Evolutionary conservation across 257 asterid genomes (phyloP), one percentile per base, ranked within the genome.

Genomic region (Gentiana straminea): DNA sequence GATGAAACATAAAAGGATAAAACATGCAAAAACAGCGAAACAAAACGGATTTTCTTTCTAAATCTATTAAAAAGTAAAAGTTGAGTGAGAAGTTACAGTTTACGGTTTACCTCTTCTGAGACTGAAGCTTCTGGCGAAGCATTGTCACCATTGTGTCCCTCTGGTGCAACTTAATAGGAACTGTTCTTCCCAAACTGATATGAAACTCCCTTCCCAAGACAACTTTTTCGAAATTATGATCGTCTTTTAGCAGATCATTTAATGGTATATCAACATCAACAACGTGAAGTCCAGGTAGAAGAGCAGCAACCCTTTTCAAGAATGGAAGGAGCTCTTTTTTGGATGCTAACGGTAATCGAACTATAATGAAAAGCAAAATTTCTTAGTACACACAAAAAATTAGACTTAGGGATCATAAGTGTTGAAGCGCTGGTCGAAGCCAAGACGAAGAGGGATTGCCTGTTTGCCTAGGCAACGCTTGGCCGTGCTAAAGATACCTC

Each of bases 101-200:
- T n/a, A n/a, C n/a, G n/a, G n/a, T 50, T 68, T 59, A 84, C 98
- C 85, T 78, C 81, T 64, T 83, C 68, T 65, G 84, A 47, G 65
- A 67, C 64, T 80, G 88, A 34, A 92, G 95, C 77, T 74, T 88
- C 77, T 92, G 98, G 8, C 89, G 81, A 67, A 88, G 97, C 98
- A 92, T 88, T 39, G 81, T 74, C 67, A 92, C 79, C 44, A 88
- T 34, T 1, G 99, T 83, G 57, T 88, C 91, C 38, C 84, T 79
- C 68, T 92, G 99, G 75, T 92, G 99, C 74, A 80, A 77, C 12
- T 94, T 87, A 64, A 88, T 76, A 0, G 97, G 94, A 51, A 88
- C 94, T 38, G 95, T 85, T 72, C 98, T 81, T 55, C 97, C 98
- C 74, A 92, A 78, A 66, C 95, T 92, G 65, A 88, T 86, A 64